Base-by-base conservation (phyloP, 164 flowering plant species). In the Santalum album region DNA sequence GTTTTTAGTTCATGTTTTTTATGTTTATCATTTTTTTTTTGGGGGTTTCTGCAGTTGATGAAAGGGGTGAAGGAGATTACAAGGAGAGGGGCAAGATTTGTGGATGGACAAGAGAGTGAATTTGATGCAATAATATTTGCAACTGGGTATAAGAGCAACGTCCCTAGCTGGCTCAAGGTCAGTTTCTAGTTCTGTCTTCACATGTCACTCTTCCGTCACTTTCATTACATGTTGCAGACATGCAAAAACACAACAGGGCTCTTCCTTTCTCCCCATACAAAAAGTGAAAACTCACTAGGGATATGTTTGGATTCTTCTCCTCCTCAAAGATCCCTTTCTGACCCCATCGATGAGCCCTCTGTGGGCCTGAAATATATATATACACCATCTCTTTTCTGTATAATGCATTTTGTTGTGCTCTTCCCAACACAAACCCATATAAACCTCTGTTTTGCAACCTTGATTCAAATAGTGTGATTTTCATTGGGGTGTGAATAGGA, bases 131-230 rank as follows among this genome's bases (percentile, higher is more conserved):
- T 92, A 47, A 74, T 92, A 25, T 71, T 92, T 12, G 98, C 98
- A 18, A 92, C 96, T 25, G 98, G 98, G 24, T 92, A 92, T 63
- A 92, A 74, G 70, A 86, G 98, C 82, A 92, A 89, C 55, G 96
- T 92, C 38, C 94, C 98, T 46, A 65, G 56, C 70, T 94, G 99
- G 99, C 97, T 94, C 61, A 83, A 87, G 97, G 99, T 94, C 58
- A 27, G 45, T 34, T 18, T 53, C 44, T 51, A 27, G 25, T 32
- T 56, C 54, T 63, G 50, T 60, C 64, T 75, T 64, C n/a, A 45
- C 66, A 3, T 72, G 32, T 53, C 70, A 64, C 54, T 80, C 80
- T 73, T 53, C 62, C 12, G 55, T 81, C 85, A 47, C 77, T 80
- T 61, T 78, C 82, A 25, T n/a, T n/a, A n/a, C n/a, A 10, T 21